Evolutionary conservation across 306 rosid species (phyloP).

Genomic region (Medicago arabica): DNA sequence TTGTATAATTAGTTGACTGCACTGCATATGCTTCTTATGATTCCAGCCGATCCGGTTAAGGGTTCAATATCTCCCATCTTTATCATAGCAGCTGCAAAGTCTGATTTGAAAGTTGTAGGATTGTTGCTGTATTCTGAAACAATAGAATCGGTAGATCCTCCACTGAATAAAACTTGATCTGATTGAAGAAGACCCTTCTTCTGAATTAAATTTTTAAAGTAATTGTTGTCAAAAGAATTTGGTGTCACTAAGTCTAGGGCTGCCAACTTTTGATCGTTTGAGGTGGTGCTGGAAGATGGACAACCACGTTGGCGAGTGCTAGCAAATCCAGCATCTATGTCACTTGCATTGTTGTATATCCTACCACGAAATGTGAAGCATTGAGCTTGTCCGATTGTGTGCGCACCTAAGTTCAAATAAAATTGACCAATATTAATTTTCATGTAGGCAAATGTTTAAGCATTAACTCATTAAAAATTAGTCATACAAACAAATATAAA

Average conservation of each 20-base stretch:
- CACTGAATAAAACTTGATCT: conserved; percentile 50
- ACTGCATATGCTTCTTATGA: conserved; percentile 43
- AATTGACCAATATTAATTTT: not conserved
- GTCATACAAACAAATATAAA: not conserved
- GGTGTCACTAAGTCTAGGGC: conserved; percentile 65
- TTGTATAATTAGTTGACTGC: conserved; percentile 25
- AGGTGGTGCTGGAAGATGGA: conserved; percentile 28
- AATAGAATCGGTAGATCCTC: conserved; percentile 43
- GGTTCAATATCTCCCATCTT: conserved; percentile 50
- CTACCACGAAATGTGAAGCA: conserved; percentile 57
- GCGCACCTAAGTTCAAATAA: conserved; percentile 40
- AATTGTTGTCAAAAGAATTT: conserved; percentile 63
- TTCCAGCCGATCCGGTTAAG: conserved; percentile 36
- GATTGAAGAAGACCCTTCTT: conserved; percentile 64
- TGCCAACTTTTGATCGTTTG: conserved; percentile 49
- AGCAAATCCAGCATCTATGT: conserved; percentile 59
- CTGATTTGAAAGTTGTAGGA: conserved; percentile 45
- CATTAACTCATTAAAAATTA: too few species aligned
- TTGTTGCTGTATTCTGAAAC: too few species aligned
- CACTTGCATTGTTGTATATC: conserved; percentile 53
- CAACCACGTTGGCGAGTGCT: conserved; percentile 52
- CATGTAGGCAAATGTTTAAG: not conserved
- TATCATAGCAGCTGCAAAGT: conserved; percentile 51
- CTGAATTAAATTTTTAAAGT: conserved; percentile 59
- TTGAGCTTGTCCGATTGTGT: conserved; percentile 60